These are phyloP conservation scores for Nakazawaea holstii DNA, from an alignment of 805 yeast species.

Conservation along the genomic window DNA sequence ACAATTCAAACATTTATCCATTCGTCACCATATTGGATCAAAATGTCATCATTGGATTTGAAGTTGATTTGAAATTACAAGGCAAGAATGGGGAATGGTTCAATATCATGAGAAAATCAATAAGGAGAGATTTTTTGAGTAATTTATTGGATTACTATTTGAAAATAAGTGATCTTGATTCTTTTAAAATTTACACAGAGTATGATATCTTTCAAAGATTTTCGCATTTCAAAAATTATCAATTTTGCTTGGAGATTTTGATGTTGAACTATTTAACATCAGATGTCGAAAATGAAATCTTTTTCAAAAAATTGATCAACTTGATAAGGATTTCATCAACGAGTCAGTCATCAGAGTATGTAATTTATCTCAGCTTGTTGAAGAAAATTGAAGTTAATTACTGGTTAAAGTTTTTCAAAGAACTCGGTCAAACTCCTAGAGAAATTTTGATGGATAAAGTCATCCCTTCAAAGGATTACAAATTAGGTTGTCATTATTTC, in stretches of 20 bases:
- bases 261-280: constrained; percentile 29
- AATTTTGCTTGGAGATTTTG: constrained; percentile 44
- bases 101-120: constrained; percentile 22
- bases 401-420: constrained; percentile 43
- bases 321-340: constrained; percentile 20
- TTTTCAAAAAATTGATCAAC: constrained; percentile 25
- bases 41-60: constrained; percentile 46
- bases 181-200: background rate
- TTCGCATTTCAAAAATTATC: constrained; percentile 34
- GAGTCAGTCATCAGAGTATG: constrained; percentile 14
- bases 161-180: constrained; percentile 12
- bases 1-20: constrained; percentile 40
- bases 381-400: constrained; percentile 48
- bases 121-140: constrained; percentile 37
- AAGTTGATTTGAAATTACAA: constrained; percentile 28
- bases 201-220: constrained; percentile 25
- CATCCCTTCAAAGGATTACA: constrained; percentile 33
- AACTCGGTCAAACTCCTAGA: constrained; percentile 37
- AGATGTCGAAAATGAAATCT: constrained; percentile 10
- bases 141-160: constrained; percentile 44
- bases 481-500: constrained; percentile 45
- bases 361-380: constrained; percentile 44
- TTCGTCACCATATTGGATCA: constrained; percentile 39
- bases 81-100: constrained; percentile 10
- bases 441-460: constrained; percentile 37